A percentile compares a stretch with the other conserved stretches of the same genome.
These are phyloP conservation scores for Moniliophthora roreri DNA, from an alignment of 1,284 basidiomycete species.

Conservation along the genomic window DNA sequence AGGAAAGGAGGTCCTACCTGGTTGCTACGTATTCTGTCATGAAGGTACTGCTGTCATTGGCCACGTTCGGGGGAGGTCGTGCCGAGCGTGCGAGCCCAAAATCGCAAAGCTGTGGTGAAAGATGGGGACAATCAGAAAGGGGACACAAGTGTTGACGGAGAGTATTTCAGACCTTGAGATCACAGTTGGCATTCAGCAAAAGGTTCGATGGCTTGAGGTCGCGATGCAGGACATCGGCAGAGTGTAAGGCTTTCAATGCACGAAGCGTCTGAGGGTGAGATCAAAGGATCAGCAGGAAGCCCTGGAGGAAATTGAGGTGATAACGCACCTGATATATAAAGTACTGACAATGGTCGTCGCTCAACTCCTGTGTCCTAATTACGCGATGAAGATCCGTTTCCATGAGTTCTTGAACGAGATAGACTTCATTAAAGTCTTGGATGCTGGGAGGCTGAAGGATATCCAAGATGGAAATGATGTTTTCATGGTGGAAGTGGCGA, in stretches of 20 bases:
- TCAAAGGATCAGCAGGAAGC: conserved; percentile 13
- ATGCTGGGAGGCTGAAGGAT: conserved; percentile 65
- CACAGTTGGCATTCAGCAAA: conserved; percentile 92
- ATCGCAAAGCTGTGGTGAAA: conserved; percentile 70
- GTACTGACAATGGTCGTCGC: conserved; percentile 92
- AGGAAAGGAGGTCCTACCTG: conserved; percentile 39
- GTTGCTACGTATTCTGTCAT: conserved; percentile 97
- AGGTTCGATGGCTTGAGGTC: conserved; percentile 95
- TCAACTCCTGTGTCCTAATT: conserved; percentile 81
- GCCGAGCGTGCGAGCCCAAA: conserved; percentile 90
- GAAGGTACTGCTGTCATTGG: conserved; percentile 83
- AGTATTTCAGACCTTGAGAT: conserved; percentile 70
- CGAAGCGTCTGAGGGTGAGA: conserved; percentile 65
- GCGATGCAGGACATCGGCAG: conserved; percentile 84
- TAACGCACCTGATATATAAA: conserved; percentile 85
- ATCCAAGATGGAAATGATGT: conserved; percentile 86
- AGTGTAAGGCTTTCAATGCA: conserved; percentile 90
- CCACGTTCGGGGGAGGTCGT: conserved; percentile 76
- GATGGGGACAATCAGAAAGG: conserved; percentile 14
- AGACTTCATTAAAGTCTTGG: conserved; percentile 68
- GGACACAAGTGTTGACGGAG: conserved; percentile 13
- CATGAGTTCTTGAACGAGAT: conserved; percentile 87
- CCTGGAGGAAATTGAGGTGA: conserved; percentile 8
- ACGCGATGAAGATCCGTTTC: conserved; percentile 90
- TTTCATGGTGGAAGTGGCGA: conserved; percentile 74